Base-by-base conservation (phyloP, 768 basidiomycete genomes). In the Macrolepiota albuminosa region DNA sequence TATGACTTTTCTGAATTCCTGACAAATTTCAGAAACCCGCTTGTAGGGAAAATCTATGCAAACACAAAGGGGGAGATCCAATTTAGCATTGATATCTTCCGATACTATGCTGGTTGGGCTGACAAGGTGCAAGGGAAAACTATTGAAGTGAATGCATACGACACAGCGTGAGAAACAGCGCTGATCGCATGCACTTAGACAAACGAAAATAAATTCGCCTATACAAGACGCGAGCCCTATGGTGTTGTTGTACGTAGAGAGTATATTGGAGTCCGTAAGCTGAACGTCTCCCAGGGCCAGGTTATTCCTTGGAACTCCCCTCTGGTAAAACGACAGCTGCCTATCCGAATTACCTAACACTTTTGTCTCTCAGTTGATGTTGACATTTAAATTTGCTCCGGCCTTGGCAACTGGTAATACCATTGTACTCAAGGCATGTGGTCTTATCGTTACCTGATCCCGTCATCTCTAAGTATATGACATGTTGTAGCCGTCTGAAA, bases 31-130 rank as follows among this genome's bases (percentile, higher is more conserved):
- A 10, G 16, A 18, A 40, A 18, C 16, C 8, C 7, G n/a, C 26
- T 18, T 39, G 16, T n/a, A 83, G 83, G 85, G 34, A 89, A 87
- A 71, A 78, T 83, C 1, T 87, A 81, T 66, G 46, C 45, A 6
- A 75, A 71, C 69, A 75, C 83, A 31, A 82, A 75, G 62, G 72
- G 68, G 14, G 88, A 89, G 63, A 69, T 89, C 5, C 61, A 66
- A 1, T 71, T 72, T 55, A 71, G 78, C 2, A 77, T 84, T 59
- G 76, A 69, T 39, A 75, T 76, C 50, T 70, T 92, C 61, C 77
- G 83, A 36, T 95, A 93, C 75, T 95, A 88, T 66, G 90, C 85
- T 51, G 93, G 93, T 26, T 89, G 89, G 85, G 89, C 91, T 31
- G 93, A 93, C 77, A 94, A 94, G 75, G 72, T 87, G 56, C 75